Evolutionary conservation across 2,329 filamentous ascomycete genomes (phyloP).

Genomic region (Fusarium luffae): DNA sequence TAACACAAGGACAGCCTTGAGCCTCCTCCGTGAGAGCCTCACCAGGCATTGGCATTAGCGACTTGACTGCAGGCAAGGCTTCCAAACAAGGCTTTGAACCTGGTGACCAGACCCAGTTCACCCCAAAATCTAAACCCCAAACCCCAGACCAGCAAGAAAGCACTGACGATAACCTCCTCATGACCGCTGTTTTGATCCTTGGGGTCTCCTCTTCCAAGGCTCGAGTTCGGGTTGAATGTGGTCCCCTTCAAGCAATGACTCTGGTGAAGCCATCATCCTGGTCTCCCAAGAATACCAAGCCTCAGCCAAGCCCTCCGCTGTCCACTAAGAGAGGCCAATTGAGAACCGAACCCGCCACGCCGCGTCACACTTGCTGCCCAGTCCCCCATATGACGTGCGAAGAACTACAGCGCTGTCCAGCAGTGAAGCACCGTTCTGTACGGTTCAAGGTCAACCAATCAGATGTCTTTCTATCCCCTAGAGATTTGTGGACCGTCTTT

Average conservation of each 20-base stretch:
- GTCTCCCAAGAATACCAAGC: constrained; percentile 42
- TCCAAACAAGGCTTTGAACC: neutral
- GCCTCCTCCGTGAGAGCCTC: constrained; percentile 35
- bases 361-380: constrained; percentile 41
- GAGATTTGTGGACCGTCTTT: constrained; percentile 7
- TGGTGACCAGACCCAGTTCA: neutral
- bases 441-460: constrained; percentile 28
- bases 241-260: constrained; percentile 12
- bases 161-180: constrained; percentile 26
- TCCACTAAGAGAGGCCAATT: constrained; percentile 36
- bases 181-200: constrained; percentile 18
- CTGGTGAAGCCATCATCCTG: constrained; percentile 21
- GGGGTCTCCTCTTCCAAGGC: constrained; percentile 23
- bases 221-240: constrained; percentile 31
- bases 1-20: constrained; percentile 13
- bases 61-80: neutral
- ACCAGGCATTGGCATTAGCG: neutral
- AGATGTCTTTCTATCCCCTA: constrained; percentile 1
- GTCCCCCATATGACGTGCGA: constrained; percentile 40
- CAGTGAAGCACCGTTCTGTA: constrained; percentile 28
- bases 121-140: constrained; percentile 7
- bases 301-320: constrained; percentile 18
- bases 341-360: constrained; percentile 43
- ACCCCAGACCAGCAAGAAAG: constrained; percentile 5
- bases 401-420: constrained; percentile 23